Evolutionary conservation across 192 early-diverging fungal species (phyloP), one percentile per base, ranked within the genome.

Genomic region (Rhizophlyctis rosea): DNA sequence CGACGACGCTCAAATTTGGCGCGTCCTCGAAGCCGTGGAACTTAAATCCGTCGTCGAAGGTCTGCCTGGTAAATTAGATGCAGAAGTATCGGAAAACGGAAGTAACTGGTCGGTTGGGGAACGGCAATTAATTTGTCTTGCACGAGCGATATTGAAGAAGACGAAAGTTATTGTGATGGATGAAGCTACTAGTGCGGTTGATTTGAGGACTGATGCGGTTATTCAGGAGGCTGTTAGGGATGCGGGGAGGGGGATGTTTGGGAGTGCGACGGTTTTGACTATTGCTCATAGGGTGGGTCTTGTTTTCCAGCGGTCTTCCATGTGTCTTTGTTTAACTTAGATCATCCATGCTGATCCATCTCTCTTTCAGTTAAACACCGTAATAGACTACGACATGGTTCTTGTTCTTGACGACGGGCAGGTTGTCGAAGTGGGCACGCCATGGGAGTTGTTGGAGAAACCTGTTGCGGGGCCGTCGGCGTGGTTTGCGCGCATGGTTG

Each of bases 61-160:
- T 3, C 29, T 67, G 18, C 25, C 52, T 3, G 68, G 62, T 23
- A 48, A 72, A 48, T 70, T 97, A n/a, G 94, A 96, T 27, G 71
- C 83, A 0, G 78, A 78, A 54, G 90, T 99, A 23, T 83, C 74
- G 50, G 94, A 97, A 75, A 90, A 91, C 59, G 77, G 77, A 21
- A 56, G 61, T 39, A 94, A 93, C 69, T 87, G 81, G 60, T 83
- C 78, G 23, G 81, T 89, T 50, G 92, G 94, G 25, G 89, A 96
- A 67, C 76, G 88, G 5, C 93, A 96, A 70, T 71, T 96, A 18
- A 63, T 91, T 31, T 91, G 89, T 64, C 78, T 91, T 54, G 85
- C 88, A 3, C 78, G 90, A 23, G 88, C 90, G 23, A 74, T 92
- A 54, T 63, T 92, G 23, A 67, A 81, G 4, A 54, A 75, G 29